Base-by-base conservation (phyloP, 2,329 filamentous ascomycete species). In the Trichoderma sp. region DNA sequence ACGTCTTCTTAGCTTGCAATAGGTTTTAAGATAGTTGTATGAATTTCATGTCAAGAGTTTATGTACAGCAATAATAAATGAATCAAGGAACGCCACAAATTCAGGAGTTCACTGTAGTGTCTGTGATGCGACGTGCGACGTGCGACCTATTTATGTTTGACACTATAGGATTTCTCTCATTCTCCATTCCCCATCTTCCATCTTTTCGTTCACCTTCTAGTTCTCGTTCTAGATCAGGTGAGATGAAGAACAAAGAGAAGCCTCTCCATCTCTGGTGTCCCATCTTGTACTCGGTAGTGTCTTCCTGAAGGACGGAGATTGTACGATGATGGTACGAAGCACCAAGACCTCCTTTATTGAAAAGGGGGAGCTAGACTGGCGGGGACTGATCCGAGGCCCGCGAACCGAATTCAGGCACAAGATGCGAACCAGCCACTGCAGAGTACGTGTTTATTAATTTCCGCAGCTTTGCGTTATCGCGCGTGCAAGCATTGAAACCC, bases 1-100 rank as follows among this genome's bases (percentile, higher is more conserved):
- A 2, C 72, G 75, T 1, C 50, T 76, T n/a, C 71, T 76, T 70
- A 25, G 42, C n/a, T 27, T 64, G 35, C 35, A 29, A 3, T 67
- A 39, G 45, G n/a, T 4, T 27, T 34, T 61, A 17, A 17, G 5
- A 22, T 37, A 15, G 29, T 22, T 10, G 29, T 22, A 9, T 25
- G 17, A n/a, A 19, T 42, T 42, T n/a, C 17, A 19, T 42, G 37
- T n/a, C 15, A 39, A 39, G 37, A 15, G 6, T 17, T n/a, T 42
- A 17, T 2, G 5, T 42, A 42, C 37, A 39, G 37, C 37, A 39
- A 17, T n/a, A 5, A 39, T 39, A 17, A n/a, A n/a, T n/a, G n/a
- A n/a, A n/a, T n/a, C n/a, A n/a, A n/a, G n/a, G n/a, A n/a, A n/a
- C n/a, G n/a, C n/a, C n/a, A n/a, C n/a, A n/a, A n/a, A n/a, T n/a